Base-by-base conservation (phyloP, 306 rosid genomes). In the Casuarina glauca region DNA sequence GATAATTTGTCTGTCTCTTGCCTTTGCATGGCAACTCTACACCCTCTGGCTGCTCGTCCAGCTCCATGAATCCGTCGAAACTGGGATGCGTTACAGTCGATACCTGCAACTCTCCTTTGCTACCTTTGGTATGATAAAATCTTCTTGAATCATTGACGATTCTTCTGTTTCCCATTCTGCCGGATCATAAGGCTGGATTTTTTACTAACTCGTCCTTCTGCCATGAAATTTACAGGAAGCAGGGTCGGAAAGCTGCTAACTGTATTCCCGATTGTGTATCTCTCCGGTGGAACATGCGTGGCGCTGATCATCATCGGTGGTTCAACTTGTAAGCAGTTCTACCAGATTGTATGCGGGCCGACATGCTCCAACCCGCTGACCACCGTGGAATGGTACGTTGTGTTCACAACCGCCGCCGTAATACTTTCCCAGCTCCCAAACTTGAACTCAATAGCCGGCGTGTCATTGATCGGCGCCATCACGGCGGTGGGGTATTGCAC, bases 251-350 rank as follows among this genome's bases (percentile, higher is more conserved):
- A 79, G 43, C 2, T 68, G 51, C 58, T 86, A 32, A 77, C 82
- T n/a, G 1, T 86, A 43, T 78, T 90, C 39, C 94, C 90, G 73
- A 85, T 82, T 50, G 26, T 86, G 80, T 90, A 90, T 63, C 84
- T 90, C 42, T 81, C 90, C 53, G 90, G 86, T 0, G 92, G 92
- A 4, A 88, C 90, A 41, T 88, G 90, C 36, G 72, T 88, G 0
- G 79, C 89, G 9, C 32, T 88, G 55, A 90, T 90, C 20, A 88
- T 90, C 62, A 73, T 90, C 63, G 92, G 95, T 73, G 91, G 89
- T 58, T 74, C 88, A 41, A 84, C 90, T 4, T 82, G 80, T 0
- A 87, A 84, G 26, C 69, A 79, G 72, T 84, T 87, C 79, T 87
- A 81, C 20, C 76, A 87, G 20, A 78, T 87, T 8, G 35, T 79